Conservation (phyloP, 2,329 filamentous ascomycete genomes). For the Sphaceloma murrayae region DNA sequence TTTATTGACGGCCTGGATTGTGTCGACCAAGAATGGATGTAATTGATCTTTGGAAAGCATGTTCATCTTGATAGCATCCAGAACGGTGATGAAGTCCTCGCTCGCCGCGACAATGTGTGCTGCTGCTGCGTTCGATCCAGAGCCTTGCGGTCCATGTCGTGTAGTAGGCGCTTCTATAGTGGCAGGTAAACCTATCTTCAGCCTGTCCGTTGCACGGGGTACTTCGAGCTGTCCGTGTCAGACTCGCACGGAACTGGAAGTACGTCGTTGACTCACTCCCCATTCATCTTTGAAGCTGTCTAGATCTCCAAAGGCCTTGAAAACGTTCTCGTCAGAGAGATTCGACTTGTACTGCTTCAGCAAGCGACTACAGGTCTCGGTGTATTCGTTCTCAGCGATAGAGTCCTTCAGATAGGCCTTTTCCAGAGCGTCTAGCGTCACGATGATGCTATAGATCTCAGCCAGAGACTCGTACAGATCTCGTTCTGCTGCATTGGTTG, state of each 20-base stretch:
- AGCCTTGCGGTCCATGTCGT: slow-evolving; percentile 36
- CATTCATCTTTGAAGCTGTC: slow-evolving; percentile 87
- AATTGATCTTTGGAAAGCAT: slow-evolving; percentile 90
- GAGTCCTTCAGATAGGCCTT: slow-evolving; percentile 96
- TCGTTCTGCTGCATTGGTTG: slow-evolving; percentile 75
- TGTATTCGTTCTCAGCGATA: slow-evolving; percentile 83
- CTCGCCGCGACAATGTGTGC: slow-evolving; percentile 75
- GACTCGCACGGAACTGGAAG: not conserved
- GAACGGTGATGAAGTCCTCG: slow-evolving; percentile 96
- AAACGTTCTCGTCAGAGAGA: slow-evolving; percentile 80
- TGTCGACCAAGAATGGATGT: slow-evolving; percentile 88
- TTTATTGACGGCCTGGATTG: slow-evolving; percentile 95
- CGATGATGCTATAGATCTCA: slow-evolving; percentile 94
- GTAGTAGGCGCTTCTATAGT: slow-evolving; percentile 58
- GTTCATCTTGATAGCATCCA: slow-evolving; percentile 87
- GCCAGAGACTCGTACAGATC: slow-evolving; percentile 93
- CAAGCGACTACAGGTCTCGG: slow-evolving; percentile 86
- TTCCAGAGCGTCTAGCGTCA: slow-evolving; percentile 89
- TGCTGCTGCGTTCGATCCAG: slow-evolving; percentile 33
- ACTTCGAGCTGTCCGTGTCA: slow-evolving; percentile 64
- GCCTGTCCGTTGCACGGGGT: slow-evolving; percentile 81
- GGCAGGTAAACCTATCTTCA: slow-evolving; percentile 85
- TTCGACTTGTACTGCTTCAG: slow-evolving; percentile 96
- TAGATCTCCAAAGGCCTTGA: slow-evolving; percentile 74
- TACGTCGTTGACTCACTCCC: slow-evolving; percentile 54